Evolutionary conservation across 306 rosid genomes (phyloP), one percentile per base, ranked within the genome.

Genomic region (Vachellia collinsii): DNA sequence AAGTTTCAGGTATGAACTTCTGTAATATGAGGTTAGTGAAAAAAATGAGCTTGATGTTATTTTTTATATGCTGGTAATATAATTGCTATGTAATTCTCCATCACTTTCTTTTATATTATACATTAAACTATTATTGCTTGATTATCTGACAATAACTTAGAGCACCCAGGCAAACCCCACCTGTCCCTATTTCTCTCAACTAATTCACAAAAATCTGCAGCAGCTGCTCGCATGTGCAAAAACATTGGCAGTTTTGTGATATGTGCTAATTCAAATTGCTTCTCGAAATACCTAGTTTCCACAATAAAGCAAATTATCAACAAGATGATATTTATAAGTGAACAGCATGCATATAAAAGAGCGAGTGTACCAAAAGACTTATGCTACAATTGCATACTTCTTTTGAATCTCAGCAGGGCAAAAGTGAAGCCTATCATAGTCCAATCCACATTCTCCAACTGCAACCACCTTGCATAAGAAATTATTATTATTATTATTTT

Each of bases 151-250:
- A 53, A 61, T 51, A 65, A 51, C 74, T 62, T 8, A 25, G 38
- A 2, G 54, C 75, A 54, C 70, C 70, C 68, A 71, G 67, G 56
- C 63, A 85, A 85, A 85, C 23, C 85, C 46, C 74, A 95, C 98
- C 95, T 90, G 74, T 83, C 78, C 79, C 81, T 88, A 77, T 93
- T 90, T 89, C 89, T 88, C 86, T 86, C 94, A 19, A 93, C 88
- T 76, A 93, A 86, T 80, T 93, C 92, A 88, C 98, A 95, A 87
- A 93, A 95, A 89, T 94, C 99, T 65, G 84, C 87, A 65, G 97
- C 94, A 54, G 99, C 97, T 78, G 94, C 94, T 67, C 98, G 96
- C 99, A 95, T 95, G 88, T 93, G 99, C 76, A 93, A 86, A 83
- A 94, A 94, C 97, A 94, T 93, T 39, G 97, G 99, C 61, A 93